phyloP scores from a whole-genome alignment of 305 asterid species.

The Rubia occidens region DNA sequence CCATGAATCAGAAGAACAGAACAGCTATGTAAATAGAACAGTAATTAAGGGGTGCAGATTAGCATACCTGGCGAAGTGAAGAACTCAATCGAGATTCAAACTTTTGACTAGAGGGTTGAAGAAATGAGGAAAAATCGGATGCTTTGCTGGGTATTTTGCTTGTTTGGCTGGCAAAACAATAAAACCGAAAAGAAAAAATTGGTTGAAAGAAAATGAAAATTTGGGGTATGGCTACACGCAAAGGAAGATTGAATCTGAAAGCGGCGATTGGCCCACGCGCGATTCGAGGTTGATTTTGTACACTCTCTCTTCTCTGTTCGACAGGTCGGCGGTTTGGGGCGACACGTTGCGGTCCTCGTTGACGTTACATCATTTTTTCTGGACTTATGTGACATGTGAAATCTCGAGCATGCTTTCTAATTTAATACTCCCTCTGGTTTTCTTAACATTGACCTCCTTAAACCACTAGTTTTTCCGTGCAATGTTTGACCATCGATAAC shows the following conservation, averaged over 20 bases:
- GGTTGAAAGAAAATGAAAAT: not conserved
- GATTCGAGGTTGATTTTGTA: not conserved
- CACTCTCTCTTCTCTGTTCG: not conserved
- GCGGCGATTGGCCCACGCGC: not conserved
- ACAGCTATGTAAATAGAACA: not conserved
- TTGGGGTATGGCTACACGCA: not conserved
- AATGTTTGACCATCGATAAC: too few species aligned
- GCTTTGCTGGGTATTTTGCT: not conserved
- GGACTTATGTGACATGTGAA: not conserved
- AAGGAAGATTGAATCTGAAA: not conserved
- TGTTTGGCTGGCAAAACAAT: not conserved
- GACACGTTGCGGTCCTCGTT: not conserved
- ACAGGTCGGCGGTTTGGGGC: not conserved
- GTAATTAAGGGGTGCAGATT: not conserved
- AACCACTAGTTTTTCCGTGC: too few species aligned
- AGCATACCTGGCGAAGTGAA: not conserved
- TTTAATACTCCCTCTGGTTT: too few species aligned
- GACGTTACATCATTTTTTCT: not conserved
- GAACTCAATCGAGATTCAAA: not conserved
- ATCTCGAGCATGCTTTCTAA: not conserved
- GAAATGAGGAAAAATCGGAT: not conserved
- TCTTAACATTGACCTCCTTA: too few species aligned
- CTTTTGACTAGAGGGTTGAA: constrained; percentile 2
- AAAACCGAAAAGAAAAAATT: not conserved
- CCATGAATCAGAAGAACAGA: not conserved